A percentile compares a stretch with the other conserved stretches of the same genome.
Conservation (phyloP, 2,329 filamentous ascomycete species). For the Trematosphaeria pertusa region DNA sequence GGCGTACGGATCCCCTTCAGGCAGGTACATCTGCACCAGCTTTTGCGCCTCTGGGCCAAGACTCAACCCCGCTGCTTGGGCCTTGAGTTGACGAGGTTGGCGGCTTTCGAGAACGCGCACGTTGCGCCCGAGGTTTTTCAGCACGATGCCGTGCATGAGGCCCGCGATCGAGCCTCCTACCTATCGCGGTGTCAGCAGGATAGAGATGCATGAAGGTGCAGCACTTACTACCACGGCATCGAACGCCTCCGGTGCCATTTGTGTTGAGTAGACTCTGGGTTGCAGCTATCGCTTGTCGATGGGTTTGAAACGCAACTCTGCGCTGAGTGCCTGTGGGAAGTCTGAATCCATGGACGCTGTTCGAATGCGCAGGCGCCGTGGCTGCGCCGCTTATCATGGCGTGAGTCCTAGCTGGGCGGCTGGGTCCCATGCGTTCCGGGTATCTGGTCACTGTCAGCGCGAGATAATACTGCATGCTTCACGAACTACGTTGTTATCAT, state of each 20-base stretch:
- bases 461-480: too few species aligned
- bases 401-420: too few species aligned
- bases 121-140: slow-evolving; percentile 22
- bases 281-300: too few species aligned
- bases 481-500: too few species aligned
- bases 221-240: slow-evolving; percentile 2
- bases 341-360: too few species aligned
- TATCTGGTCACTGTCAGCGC: too few species aligned
- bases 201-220: not conserved
- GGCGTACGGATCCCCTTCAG: slow-evolving; percentile 9
- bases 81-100: slow-evolving; percentile 14
- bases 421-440: too few species aligned
- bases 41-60: slow-evolving; percentile 21
- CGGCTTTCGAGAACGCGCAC: slow-evolving; percentile 23
- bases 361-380: too few species aligned
- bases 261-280: not conserved
- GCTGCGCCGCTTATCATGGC: too few species aligned
- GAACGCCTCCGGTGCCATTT: not conserved
- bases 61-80: slow-evolving; percentile 24
- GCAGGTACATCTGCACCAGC: slow-evolving; percentile 16
- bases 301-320: too few species aligned
- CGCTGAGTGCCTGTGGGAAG: too few species aligned
- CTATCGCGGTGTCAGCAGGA: slow-evolving; percentile 1
- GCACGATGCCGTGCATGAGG: slow-evolving; percentile 26
- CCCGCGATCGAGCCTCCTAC: slow-evolving; percentile 28